A percentile compares a stretch with the other conserved stretches of the same genome.
Evolutionary conservation across 208 protist species (phyloP).

Genomic region (Trypanosoma rangeli): DNA sequence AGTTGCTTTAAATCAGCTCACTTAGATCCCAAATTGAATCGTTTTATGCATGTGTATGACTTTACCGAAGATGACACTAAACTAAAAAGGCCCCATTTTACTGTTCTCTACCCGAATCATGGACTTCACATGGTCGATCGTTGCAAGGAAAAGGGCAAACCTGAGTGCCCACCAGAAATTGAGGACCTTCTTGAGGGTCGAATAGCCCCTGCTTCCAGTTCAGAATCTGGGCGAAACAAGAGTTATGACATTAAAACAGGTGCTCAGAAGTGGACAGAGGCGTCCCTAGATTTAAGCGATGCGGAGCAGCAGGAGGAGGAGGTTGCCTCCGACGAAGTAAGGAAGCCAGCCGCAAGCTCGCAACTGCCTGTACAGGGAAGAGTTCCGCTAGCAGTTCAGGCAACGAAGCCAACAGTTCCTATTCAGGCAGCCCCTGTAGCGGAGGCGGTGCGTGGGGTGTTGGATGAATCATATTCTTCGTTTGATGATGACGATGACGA

Average conservation of each 20-base stretch:
- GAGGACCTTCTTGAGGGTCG: constrained; percentile 65
- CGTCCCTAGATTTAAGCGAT: background rate
- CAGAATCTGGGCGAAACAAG: constrained; percentile 81
- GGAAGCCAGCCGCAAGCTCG: constrained; percentile 2
- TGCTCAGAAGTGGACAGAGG: constrained; percentile 48
- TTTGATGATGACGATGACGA: constrained; percentile 63
- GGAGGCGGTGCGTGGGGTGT: constrained; percentile 24
- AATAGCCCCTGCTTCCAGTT: constrained; percentile 77
- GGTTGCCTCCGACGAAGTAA: constrained; percentile 1
- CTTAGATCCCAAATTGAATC: constrained; percentile 73
- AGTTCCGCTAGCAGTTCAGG: constrained; percentile 5
- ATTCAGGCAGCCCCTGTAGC: background rate
- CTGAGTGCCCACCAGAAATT: constrained; percentile 77
- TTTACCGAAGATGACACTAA: constrained; percentile 72
- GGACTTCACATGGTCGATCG: constrained; percentile 63
- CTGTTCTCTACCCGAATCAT: constrained; percentile 72
- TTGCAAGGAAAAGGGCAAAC: constrained; percentile 58
- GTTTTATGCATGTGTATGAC: constrained; percentile 93
- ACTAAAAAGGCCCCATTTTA: constrained; percentile 76
- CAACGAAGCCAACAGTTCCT: constrained; percentile 1
- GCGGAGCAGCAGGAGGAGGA: no score
- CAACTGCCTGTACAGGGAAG: constrained; percentile 3
- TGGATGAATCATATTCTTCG: constrained; percentile 77
- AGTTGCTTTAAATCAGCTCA: constrained; percentile 53
- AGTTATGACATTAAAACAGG: constrained; percentile 89